Evolutionary conservation across 2,329 filamentous ascomycete genomes (phyloP).

Genomic region (Pezicula rhizophila): DNA sequence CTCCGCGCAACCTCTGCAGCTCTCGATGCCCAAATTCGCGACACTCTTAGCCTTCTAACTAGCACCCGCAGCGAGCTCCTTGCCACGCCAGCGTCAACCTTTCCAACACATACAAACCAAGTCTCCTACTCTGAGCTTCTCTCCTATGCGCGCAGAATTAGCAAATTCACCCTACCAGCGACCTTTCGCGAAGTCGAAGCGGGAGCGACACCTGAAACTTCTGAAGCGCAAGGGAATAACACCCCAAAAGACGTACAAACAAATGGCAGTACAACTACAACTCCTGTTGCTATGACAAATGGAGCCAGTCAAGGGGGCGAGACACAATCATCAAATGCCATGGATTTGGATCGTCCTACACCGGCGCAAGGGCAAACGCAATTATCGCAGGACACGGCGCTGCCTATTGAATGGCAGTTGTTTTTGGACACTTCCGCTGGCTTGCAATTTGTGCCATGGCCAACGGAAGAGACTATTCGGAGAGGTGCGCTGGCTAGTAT

Average conservation of each 20-base stretch:
- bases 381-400: constrained; percentile 18
- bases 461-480: constrained; percentile 62
- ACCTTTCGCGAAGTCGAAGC: constrained; percentile 18
- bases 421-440: constrained; percentile 49
- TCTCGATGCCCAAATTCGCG: constrained; percentile 68
- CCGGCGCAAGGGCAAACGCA: constrained; percentile 17
- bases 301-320: constrained; percentile 9
- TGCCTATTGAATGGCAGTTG: constrained; percentile 29
- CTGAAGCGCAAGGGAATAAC: constrained; percentile 9
- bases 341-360: constrained; percentile 16
- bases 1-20: constrained; percentile 60
- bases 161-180: constrained; percentile 66
- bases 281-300: constrained; percentile 17
- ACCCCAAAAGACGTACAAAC: constrained; percentile 20
- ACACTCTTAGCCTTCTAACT: constrained; percentile 63
- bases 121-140: constrained; percentile 71
- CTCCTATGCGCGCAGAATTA: constrained; percentile 72
- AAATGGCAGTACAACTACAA: constrained; percentile 22
- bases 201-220: constrained; percentile 5
- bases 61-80: constrained; percentile 68
- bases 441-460: constrained; percentile 70
- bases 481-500: constrained; percentile 60
- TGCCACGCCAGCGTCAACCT: constrained; percentile 51
- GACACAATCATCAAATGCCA: constrained; percentile 8
- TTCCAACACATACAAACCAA: constrained; percentile 43